phyloP scores from a whole-genome alignment of 1,284 basidiomycete species.

The Malassezia slooffiae region DNA sequence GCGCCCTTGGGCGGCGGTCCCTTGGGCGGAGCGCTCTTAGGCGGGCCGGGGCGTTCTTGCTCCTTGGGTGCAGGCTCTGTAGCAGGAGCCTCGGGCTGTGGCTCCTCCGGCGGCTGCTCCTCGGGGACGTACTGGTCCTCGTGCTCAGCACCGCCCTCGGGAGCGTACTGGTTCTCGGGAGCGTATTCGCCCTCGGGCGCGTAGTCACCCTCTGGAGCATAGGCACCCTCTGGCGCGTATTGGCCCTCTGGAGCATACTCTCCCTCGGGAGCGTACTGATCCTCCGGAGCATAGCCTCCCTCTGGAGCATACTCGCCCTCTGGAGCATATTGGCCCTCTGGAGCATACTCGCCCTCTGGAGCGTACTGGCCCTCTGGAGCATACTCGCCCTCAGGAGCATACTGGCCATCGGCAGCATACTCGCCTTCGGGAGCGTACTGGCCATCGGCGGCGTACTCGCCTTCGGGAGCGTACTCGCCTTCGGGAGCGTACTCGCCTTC shows the following conservation, averaged over 20 bases:
- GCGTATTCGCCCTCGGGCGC: neutral
- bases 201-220: too few relatives aligned
- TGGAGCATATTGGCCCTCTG: too few relatives aligned
- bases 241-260: neutral
- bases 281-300: too few relatives aligned
- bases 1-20: too few relatives aligned
- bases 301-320: too few relatives aligned
- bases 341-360: too few relatives aligned
- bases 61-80: too few relatives aligned
- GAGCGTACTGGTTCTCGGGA: neutral
- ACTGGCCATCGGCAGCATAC: neutral
- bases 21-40: too few relatives aligned
- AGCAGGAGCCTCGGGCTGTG: too few relatives aligned
- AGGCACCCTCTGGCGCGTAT: neutral
- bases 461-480: constrained; percentile 1
- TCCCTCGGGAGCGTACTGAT: neutral
- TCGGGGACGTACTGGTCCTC: neutral
- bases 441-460: neutral
- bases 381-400: neutral
- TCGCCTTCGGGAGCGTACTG: neutral
- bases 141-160: too few relatives aligned
- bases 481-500: constrained; percentile 2
- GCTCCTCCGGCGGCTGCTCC: constrained; percentile 17
- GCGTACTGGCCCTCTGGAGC: too few relatives aligned
- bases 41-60: too few relatives aligned